These are phyloP conservation scores for Datura wrightii DNA, from an alignment of 257 asterid species.

Conservation along the genomic window DNA sequence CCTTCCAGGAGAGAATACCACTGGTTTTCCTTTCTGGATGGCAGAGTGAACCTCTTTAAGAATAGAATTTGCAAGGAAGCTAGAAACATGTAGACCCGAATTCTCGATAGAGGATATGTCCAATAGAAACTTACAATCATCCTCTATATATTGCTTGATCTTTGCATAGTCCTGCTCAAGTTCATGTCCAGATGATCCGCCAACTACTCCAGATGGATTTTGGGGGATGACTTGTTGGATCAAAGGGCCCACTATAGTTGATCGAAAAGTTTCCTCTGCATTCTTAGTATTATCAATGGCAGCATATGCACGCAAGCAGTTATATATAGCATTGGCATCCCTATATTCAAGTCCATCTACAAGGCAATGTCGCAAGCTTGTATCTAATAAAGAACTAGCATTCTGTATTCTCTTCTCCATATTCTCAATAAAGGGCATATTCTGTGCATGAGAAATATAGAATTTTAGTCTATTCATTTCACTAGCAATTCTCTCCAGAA, in stretches of 20 bases:
- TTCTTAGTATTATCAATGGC: constrained; percentile 85
- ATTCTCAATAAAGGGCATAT: constrained; percentile 93
- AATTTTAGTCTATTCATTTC: constrained; percentile 97
- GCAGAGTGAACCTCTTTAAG: constrained; percentile 88
- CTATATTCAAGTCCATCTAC: constrained; percentile 87
- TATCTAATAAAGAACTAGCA: constrained; percentile 76
- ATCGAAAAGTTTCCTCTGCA: constrained; percentile 87
- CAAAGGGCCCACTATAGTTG: constrained; percentile 74
- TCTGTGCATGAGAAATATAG: constrained; percentile 79
- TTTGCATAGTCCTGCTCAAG: constrained; percentile 80
- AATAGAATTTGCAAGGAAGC: constrained; percentile 91
- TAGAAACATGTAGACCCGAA: constrained; percentile 95
- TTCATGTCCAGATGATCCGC: constrained; percentile 65
- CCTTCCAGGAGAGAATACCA: constrained; percentile 97
- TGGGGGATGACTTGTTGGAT: constrained; percentile 61
- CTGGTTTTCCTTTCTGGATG: constrained; percentile 90
- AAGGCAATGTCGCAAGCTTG: constrained; percentile 89
- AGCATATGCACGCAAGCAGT: constrained; percentile 97
- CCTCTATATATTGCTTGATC: constrained; percentile 68
- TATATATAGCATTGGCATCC: constrained; percentile 89
- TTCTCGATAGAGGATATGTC: constrained; percentile 89
- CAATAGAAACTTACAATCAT: constrained; percentile 84
- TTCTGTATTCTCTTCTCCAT: constrained; percentile 93
- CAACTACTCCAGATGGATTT: constrained; percentile 49
- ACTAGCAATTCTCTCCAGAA: constrained; percentile 93